A percentile compares a stretch with the other conserved stretches of the same genome.
Evolutionary conservation across 345 rosid species (phyloP).

Genomic region (Dovyalis caffra): DNA sequence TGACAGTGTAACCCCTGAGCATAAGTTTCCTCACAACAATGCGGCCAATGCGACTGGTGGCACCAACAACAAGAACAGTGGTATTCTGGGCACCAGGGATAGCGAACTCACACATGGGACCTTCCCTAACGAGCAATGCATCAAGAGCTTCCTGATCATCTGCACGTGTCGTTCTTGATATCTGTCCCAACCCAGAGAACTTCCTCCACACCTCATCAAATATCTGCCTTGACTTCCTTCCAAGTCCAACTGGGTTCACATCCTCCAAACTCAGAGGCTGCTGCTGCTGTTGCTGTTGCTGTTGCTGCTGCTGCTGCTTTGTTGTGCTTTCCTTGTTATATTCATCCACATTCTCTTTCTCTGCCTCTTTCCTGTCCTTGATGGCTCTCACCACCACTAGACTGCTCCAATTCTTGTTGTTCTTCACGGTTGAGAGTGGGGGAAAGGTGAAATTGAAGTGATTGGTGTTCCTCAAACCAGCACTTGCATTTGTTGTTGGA

Average conservation of each 20-base stretch:
- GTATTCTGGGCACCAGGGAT: constrained; percentile 92
- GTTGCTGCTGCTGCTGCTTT: constrained; percentile 38
- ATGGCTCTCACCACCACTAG: neutral
- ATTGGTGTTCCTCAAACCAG: neutral
- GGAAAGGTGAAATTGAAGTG: neutral
- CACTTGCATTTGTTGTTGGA: neutral
- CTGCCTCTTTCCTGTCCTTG: neutral
- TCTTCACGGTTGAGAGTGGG: neutral
- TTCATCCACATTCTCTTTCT: neutral
- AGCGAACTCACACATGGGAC: constrained; percentile 96
- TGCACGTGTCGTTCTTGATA: constrained; percentile 70
- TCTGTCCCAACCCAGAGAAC: constrained; percentile 92
- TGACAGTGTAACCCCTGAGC: constrained; percentile 92
- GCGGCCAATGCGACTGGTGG: constrained; percentile 91
- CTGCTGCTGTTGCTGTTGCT: constrained; percentile 38
- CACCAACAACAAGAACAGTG: constrained; percentile 86
- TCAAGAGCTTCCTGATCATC: constrained; percentile 69
- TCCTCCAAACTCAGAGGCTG: constrained; percentile 60
- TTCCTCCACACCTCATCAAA: constrained; percentile 96
- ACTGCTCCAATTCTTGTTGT: neutral
- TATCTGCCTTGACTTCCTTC: constrained; percentile 79
- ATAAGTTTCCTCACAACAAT: constrained; percentile 89
- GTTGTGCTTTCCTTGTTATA: constrained; percentile 4
- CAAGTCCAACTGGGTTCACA: constrained; percentile 87
- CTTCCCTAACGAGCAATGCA: constrained; percentile 65